phyloP scores from a whole-genome alignment of 306 rosid genomes.

The Ormosia emarginata region DNA sequence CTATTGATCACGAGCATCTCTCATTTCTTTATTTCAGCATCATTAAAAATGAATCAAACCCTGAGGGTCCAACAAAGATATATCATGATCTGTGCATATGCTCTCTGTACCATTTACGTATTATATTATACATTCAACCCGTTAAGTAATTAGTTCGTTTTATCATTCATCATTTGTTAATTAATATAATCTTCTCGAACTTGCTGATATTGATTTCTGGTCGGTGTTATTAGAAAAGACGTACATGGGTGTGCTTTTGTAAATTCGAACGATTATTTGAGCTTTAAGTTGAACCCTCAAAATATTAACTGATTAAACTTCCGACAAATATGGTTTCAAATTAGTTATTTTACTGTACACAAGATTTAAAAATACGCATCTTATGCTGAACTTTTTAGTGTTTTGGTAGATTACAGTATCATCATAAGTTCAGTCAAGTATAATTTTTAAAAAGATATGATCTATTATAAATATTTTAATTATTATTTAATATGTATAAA shows the following conservation, averaged over 20 bases:
- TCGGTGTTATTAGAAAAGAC: conserved; percentile 27
- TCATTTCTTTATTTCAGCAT: conserved; percentile 26
- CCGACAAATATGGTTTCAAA: not conserved
- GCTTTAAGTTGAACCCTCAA: not conserved
- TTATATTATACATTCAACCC: not conserved
- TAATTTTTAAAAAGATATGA: no score
- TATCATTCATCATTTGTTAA: conserved; percentile 9
- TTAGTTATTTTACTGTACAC: conserved; percentile 14
- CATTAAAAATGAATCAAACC: not conserved
- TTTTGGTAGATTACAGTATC: not conserved
- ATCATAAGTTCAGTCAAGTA: conserved; percentile 9
- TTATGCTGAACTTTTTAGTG: not conserved
- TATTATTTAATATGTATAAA: no score
- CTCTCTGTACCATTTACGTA: conserved; percentile 20
- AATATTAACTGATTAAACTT: not conserved
- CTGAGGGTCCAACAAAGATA: conserved; percentile 19
- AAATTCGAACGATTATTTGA: not conserved
- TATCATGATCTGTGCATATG: conserved; percentile 29
- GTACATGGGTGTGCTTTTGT: not conserved
- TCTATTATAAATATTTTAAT: no score
- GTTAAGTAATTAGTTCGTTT: not conserved
- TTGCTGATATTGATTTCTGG: conserved; percentile 21
- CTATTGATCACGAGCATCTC: conserved; percentile 33
- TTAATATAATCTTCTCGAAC: conserved; percentile 24
- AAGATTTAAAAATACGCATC: conserved; percentile 28